Base-by-base conservation (phyloP, 192 early-diverging fungal genomes). In the Kappamyces sp. region DNA sequence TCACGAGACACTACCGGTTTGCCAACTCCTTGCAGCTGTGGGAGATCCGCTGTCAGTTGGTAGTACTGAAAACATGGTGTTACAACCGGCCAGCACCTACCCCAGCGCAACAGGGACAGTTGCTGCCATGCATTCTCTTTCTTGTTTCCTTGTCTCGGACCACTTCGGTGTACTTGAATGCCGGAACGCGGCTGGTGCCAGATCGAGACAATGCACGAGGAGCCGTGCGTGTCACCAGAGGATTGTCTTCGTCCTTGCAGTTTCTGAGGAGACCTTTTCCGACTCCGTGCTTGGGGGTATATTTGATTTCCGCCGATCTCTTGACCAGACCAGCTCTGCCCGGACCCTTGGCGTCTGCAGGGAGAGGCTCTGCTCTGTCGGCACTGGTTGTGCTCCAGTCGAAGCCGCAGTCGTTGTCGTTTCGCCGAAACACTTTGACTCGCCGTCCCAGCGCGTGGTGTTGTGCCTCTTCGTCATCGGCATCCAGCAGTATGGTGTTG, bases 91-190 rank as follows among this genome's bases (percentile, higher is more conserved):
- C 23, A 12, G 8, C 36, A 52, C 12, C 44, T 49, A 69, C 67
- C 15, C 51, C 67, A 43, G 5, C 39, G 53, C 67, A 69, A 49
- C 67, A 69, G 35, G 67, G 47, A 33, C 67, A 69, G 38, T 69
- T 62, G 32, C 47, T 49, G 40, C 53, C 67, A 40, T 69, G 67
- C 67, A 69, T 69, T 40, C 40, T 65, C 54, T 47, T 67, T 32
- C 67, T 31, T 15, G 37, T 49, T 10, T 69, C 67, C 34, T 66
- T 69, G 55, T 66, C 55, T 43, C 67, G 7, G 34, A 69, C 67
- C 10, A 69, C 67, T 57, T 69, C 67, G n/a, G 55, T 43, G 42
- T 69, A 69, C 32, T 66, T 65, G 48, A 54, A 67, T 2, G 31
- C 3, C 4, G 51, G 51, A 44, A 31, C 42, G 31, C 42, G 13